Percentiles rank a stretch among this genome's conserved stretches.
These are phyloP conservation scores for Colletotrichum simmondsii DNA, from an alignment of 2,329 filamentous ascomycete genomes.

Conservation along the genomic window DNA sequence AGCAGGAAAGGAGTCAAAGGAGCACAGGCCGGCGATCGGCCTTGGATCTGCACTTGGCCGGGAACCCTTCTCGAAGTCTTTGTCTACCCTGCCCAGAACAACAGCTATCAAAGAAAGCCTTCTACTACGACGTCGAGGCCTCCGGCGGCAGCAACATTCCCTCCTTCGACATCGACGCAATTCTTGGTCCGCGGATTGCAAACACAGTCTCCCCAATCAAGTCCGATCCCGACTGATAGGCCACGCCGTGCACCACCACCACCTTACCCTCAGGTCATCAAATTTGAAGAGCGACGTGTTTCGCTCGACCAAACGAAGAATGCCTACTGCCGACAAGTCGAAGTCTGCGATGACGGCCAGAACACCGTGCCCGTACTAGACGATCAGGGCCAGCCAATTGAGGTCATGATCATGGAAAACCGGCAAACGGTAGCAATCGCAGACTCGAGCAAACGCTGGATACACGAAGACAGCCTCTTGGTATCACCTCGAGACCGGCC, in stretches of 20 bases:
- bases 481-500: constrained; percentile 22
- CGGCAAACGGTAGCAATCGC: constrained; percentile 25
- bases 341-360: constrained; percentile 52
- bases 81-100: constrained; percentile 66
- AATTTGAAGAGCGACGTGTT: constrained; percentile 65
- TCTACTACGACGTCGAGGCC: constrained; percentile 12
- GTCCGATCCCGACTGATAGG: neutral
- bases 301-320: constrained; percentile 42
- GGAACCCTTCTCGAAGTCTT: constrained; percentile 66
- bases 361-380: constrained; percentile 49
- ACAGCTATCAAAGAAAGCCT: constrained; percentile 44
- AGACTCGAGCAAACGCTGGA: constrained; percentile 29
- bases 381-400: constrained; percentile 50
- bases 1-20: constrained; percentile 49
- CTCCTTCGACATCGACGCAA: constrained; percentile 24
- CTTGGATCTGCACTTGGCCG: constrained; percentile 71
- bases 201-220: neutral
- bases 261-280: constrained; percentile 63
- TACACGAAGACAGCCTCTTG: constrained; percentile 24
- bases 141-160: constrained; percentile 29
- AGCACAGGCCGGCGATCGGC: constrained; percentile 59
- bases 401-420: constrained; percentile 57
- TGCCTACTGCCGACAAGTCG: constrained; percentile 61
- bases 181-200: constrained; percentile 21
- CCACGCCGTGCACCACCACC: constrained; percentile 38